Evolutionary conservation across 108 stramenopile species (phyloP), one percentile per base, ranked within the genome.

Genomic region (Fragilariopsis cylindrus): DNA sequence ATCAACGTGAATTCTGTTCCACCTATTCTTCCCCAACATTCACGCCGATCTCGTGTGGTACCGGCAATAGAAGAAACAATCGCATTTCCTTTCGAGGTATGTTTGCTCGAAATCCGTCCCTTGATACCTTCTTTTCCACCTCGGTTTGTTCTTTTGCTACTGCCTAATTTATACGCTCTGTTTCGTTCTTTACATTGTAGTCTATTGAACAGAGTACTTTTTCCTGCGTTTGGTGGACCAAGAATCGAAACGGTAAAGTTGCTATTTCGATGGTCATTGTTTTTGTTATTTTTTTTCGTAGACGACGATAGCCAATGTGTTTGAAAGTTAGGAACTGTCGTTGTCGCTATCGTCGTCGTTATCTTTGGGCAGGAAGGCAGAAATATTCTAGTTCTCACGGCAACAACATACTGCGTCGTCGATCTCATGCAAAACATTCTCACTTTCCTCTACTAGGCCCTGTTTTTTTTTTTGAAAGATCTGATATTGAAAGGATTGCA

Each of bases 151-250:
- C 81, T 83, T 58, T 47, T 30, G 57, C 66, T 78, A 56, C 77
- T 87, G 13, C 84, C 84, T 18, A 94, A 66, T 56, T 70, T 45
- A 67, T 92, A 91, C 4, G 89, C 73, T 47, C 76, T 70, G 70
- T 95, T 92, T 5, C 77, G 42, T 74, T 84, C 87, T 74, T 91
- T 92, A 76, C 90, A 89, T 81, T 92, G 84, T 16, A 96, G 65
- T 48, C 92, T 74, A 80, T 96, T 96, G 86, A 92, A 96, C 8
- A 96, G 75, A 5, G 95, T 96, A 5, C 85, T 86, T 75, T 96
- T 96, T 45, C 93, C 95, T n/a, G 95, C 95, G 64, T 96, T 96
- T 30, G 95, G 95, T 72, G 95, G 95, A 4, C 95, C 95, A 8
- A 96, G 64, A 63, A 96, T 87, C 52, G 92, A 84, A 4, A 96